phyloP scores from a whole-genome alignment of 805 yeast species.

The Cephaloascus albidus region DNA sequence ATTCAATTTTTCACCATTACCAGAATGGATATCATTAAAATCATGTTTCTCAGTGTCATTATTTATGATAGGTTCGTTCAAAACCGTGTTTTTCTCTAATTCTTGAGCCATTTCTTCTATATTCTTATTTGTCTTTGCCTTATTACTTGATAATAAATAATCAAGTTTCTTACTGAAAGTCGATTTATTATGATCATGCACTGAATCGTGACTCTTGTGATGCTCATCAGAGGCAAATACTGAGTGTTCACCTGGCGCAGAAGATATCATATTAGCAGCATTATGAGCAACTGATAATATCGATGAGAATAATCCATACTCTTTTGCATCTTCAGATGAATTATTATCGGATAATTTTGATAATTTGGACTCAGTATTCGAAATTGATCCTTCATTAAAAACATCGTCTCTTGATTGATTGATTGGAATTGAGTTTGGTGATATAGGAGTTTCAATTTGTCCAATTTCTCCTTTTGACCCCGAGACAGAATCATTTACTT shows the following conservation, averaged over 20 bases:
- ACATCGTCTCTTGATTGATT: not conserved
- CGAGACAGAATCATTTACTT: not conserved
- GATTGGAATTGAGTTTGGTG: not conserved
- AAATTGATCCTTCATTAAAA: not conserved
- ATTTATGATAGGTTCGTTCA: not conserved
- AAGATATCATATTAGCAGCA: conserved; percentile 21
- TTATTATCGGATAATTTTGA: conserved; percentile 1
- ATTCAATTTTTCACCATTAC: too few relatives aligned
- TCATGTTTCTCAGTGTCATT: too few relatives aligned
- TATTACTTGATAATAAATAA: not conserved
- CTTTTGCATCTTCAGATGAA: not conserved
- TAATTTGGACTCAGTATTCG: not conserved
- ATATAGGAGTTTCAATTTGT: not conserved
- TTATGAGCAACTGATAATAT: conserved; percentile 37
- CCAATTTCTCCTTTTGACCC: not conserved
- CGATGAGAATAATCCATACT: conserved; percentile 29
- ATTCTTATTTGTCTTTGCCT: not conserved
- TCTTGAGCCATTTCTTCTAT: not conserved
- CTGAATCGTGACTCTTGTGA: not conserved
- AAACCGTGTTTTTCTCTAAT: not conserved
- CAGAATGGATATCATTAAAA: too few relatives aligned
- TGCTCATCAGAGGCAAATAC: not conserved
- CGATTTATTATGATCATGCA: not conserved
- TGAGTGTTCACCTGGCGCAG: conserved; percentile 5
- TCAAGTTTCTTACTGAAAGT: not conserved